Conservation (phyloP, 2,329 filamentous ascomycete species). For the Verticillium albo-atrum region DNA sequence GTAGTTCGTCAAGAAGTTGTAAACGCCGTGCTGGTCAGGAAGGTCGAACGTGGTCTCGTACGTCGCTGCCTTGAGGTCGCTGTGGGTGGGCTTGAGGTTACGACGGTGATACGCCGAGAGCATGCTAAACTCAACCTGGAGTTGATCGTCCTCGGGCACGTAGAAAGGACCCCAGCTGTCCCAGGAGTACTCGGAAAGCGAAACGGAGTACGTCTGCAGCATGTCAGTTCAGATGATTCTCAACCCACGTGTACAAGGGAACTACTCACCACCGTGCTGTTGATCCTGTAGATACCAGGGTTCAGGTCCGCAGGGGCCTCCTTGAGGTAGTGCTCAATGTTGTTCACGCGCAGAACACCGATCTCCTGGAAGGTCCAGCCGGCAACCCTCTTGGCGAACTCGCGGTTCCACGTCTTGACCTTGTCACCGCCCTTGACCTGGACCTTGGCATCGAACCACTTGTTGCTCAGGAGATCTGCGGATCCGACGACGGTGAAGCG, state of each 20-base stretch:
- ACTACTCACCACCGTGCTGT: constrained; percentile 85
- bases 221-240: background rate
- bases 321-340: constrained; percentile 71
- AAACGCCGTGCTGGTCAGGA: constrained; percentile 97
- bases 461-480: constrained; percentile 79
- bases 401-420: constrained; percentile 69
- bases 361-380: constrained; percentile 96
- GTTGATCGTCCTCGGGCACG: constrained; percentile 61
- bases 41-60: constrained; percentile 74
- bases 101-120: constrained; percentile 95
- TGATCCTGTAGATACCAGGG: constrained; percentile 88
- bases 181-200: constrained; percentile 78
- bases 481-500: constrained; percentile 82
- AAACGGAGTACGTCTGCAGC: constrained; percentile 76
- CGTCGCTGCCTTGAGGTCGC: constrained; percentile 63
- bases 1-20: constrained; percentile 97
- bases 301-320: constrained; percentile 62
- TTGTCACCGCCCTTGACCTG: constrained; percentile 49
- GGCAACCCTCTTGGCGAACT: constrained; percentile 80
- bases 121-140: constrained; percentile 98
- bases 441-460: constrained; percentile 82
- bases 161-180: constrained; percentile 72
- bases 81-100: constrained; percentile 54
- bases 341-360: constrained; percentile 81
- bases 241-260: background rate